Conservation (phyloP, 805 yeast genomes). For the Kodamaea sagamina region DNA sequence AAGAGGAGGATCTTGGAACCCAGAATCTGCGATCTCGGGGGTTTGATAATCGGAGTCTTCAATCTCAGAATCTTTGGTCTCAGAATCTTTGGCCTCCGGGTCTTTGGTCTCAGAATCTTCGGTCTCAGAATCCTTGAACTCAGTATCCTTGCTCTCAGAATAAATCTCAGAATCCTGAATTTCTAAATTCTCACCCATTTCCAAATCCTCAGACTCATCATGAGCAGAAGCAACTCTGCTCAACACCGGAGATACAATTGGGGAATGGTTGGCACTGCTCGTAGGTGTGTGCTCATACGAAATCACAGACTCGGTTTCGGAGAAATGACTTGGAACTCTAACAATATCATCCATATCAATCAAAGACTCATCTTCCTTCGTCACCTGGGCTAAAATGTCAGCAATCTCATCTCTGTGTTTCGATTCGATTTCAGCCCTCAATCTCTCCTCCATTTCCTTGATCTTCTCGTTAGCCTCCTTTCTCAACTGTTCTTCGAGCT, state of each 20-base stretch:
- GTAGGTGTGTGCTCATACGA: slow-evolving; percentile 19
- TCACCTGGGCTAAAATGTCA: slow-evolving; percentile 13
- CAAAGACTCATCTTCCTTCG: slow-evolving; percentile 3
- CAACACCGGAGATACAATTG: slow-evolving; percentile 2
- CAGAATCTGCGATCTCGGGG: too few relatives aligned
- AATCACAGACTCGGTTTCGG: slow-evolving; percentile 22
- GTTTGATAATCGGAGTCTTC: too few relatives aligned
- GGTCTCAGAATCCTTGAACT: too few relatives aligned
- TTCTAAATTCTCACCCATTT: neutral
- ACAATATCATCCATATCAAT: neutral
- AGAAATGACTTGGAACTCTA: slow-evolving; percentile 6
- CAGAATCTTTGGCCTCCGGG: too few relatives aligned
- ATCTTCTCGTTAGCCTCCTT: slow-evolving; percentile 11
- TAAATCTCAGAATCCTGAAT: neutral
- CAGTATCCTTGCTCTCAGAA: too few relatives aligned
- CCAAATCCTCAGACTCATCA: neutral
- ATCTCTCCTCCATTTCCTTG: slow-evolving; percentile 6
- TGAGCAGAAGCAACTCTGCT: neutral
- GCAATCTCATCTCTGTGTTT: slow-evolving; percentile 14
- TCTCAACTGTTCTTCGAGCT: slow-evolving; percentile 8
- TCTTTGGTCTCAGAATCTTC: too few relatives aligned
- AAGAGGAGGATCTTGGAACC: too few relatives aligned
- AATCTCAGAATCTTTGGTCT: too few relatives aligned
- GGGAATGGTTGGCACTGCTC: neutral
- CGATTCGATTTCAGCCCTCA: slow-evolving; percentile 11